These are phyloP conservation scores for Albugo candida DNA, from an alignment of 352 stramenopile genomes.

Conservation along the genomic window DNA sequence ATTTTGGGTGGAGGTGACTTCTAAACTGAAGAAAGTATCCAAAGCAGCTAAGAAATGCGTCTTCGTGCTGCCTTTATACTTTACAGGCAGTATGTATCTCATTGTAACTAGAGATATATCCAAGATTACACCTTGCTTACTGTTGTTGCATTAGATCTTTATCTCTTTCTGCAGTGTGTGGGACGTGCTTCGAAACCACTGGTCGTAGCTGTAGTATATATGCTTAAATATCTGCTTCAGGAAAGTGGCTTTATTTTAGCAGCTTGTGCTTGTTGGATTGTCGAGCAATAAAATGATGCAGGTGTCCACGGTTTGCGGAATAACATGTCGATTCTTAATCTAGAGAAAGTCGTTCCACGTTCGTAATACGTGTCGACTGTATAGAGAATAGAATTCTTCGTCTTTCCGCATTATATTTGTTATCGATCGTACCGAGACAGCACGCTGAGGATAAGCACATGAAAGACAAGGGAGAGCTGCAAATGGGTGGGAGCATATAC, in stretches of 20 bases:
- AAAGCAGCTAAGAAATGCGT: conserved; percentile 8
- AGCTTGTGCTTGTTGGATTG: conserved; percentile 21
- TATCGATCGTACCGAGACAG: conserved; percentile 33
- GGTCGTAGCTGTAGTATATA: conserved; percentile 31
- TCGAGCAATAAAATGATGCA: conserved; percentile 28
- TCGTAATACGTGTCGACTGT: neutral
- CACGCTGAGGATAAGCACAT: conserved; percentile 20
- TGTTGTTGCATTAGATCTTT: conserved; percentile 22
- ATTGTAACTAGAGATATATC: conserved; percentile 16
- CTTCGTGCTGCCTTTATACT: conserved; percentile 4
- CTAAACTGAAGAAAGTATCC: conserved; percentile 12
- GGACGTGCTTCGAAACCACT: conserved; percentile 27
- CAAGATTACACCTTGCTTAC: conserved; percentile 9
- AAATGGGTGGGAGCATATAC: conserved; percentile 15
- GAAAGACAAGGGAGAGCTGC: conserved; percentile 25
- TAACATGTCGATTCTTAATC: conserved; percentile 46
- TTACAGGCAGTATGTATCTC: conserved; percentile 12
- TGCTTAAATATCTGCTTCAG: conserved; percentile 19
- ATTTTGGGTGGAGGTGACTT: conserved; percentile 9
- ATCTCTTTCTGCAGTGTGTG: conserved; percentile 27
- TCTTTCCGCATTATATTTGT: conserved; percentile 22
- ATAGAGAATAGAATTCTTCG: conserved; percentile 4
- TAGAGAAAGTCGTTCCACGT: conserved; percentile 12
- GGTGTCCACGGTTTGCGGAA: conserved; percentile 42
- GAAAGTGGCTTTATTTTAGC: conserved; percentile 27